Evolutionary conservation across 2,329 filamentous ascomycete genomes (phyloP).

Genomic region (Botrytis aclada): DNA sequence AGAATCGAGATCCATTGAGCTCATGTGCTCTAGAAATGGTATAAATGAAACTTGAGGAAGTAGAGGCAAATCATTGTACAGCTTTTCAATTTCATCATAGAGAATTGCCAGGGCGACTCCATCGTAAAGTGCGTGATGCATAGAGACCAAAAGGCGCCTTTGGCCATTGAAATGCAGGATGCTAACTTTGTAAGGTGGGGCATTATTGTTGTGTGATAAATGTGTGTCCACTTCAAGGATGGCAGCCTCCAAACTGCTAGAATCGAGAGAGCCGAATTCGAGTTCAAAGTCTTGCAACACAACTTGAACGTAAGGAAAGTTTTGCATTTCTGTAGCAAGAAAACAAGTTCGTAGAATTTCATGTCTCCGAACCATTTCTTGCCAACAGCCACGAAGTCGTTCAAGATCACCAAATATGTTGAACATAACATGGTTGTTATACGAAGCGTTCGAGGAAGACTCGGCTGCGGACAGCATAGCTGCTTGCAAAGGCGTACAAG

Average conservation of each 20-base stretch:
- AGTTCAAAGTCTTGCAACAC: conserved; percentile 51
- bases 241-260: conserved; percentile 1
- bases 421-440: conserved; percentile 71
- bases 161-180: conserved; percentile 15
- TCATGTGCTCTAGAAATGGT: conserved; percentile 60
- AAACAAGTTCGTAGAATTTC: conserved; percentile 78
- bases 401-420: conserved; percentile 50
- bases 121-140: conserved; percentile 85
- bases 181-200: conserved; percentile 33
- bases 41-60: conserved; percentile 54
- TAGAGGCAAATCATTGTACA: conserved; percentile 50
- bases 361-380: conserved; percentile 60
- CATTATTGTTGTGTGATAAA: conserved; percentile 14
- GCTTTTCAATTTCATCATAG: conserved; percentile 64
- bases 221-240: neutral
- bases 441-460: conserved; percentile 49
- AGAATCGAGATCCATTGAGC: conserved; percentile 46
- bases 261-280: conserved; percentile 23
- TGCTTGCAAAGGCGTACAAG: conserved; percentile 85
- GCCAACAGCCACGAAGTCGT: conserved; percentile 60
- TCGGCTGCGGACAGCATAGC: conserved; percentile 69
- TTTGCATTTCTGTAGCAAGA: conserved; percentile 56
- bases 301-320: conserved; percentile 68
- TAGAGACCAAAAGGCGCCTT: conserved; percentile 31
- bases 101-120: conserved; percentile 71